These are phyloP conservation scores for Scheffersomyces stipitis DNA, from an alignment of 805 yeast species.

Conservation along the genomic window DNA sequence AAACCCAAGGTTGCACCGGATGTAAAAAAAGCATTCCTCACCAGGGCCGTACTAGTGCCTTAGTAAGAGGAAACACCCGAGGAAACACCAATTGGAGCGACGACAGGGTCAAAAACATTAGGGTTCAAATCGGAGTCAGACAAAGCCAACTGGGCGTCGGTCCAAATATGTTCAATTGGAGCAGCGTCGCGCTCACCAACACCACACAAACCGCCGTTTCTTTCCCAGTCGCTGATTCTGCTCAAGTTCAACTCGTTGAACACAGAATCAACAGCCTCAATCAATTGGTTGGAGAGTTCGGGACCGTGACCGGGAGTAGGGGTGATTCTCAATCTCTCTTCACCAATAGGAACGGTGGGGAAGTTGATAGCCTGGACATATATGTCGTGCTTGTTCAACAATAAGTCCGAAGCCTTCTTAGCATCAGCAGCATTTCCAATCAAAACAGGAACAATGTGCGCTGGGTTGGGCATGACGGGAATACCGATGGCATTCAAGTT, in stretches of 20 bases:
- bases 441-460: conserved; percentile 93
- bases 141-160: conserved; percentile 70
- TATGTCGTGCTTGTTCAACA: conserved; percentile 79
- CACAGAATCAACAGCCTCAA: conserved; percentile 77
- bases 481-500: conserved; percentile 69
- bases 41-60: background rate
- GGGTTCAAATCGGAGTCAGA: conserved; percentile 63
- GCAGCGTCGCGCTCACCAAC: conserved; percentile 62
- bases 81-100: conserved; percentile 65
- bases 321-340: conserved; percentile 95
- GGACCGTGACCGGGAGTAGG: conserved; percentile 96
- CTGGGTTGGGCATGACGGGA: conserved; percentile 96
- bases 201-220: conserved; percentile 85
- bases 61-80: conserved; percentile 52
- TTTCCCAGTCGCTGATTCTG: conserved; percentile 75
- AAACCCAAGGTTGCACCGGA: too few species aligned
- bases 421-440: conserved; percentile 95
- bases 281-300: conserved; percentile 71
- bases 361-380: conserved; percentile 98
- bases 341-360: conserved; percentile 96
- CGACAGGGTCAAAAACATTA: conserved; percentile 63
- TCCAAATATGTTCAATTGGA: conserved; percentile 76
- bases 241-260: conserved; percentile 73
- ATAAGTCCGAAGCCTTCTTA: conserved; percentile 84
- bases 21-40: too few species aligned